Evolutionary conservation across 2,329 filamentous ascomycete species (phyloP).

Genomic region (Drechslerella coelobrocha): DNA sequence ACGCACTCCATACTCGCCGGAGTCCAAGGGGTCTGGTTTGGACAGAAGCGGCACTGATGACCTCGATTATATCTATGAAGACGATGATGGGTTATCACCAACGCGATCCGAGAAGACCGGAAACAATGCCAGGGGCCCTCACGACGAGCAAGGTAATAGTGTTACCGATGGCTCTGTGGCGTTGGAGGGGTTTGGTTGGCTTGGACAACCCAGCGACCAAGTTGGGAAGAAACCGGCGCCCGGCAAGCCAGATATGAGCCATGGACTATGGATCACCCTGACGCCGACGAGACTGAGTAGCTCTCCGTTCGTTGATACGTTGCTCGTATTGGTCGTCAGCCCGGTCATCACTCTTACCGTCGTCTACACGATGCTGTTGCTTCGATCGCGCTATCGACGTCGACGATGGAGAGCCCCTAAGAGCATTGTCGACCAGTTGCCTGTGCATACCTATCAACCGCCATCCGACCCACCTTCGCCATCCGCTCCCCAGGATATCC

Average conservation of each 20-base stretch:
- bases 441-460: conserved; percentile 92
- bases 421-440: conserved; percentile 90
- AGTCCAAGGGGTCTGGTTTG: conserved; percentile 1
- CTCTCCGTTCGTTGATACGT: conserved; percentile 92
- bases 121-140: conserved; percentile 34
- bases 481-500: conserved; percentile 69
- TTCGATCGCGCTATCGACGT: conserved; percentile 85
- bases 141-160: conserved; percentile 49
- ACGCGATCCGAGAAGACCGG: conserved; percentile 9
- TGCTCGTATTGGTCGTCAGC: conserved; percentile 94
- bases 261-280: conserved; percentile 95
- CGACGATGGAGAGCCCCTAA: conserved; percentile 97
- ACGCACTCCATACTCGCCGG: conserved; percentile 3
- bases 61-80: conserved; percentile 18
- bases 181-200: conserved; percentile 47
- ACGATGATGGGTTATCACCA: conserved; percentile 1
- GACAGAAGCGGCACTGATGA: conserved; percentile 13
- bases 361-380: conserved; percentile 82
- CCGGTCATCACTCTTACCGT: conserved; percentile 90
- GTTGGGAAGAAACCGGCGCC: conserved; percentile 4
- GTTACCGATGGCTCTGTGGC: conserved; percentile 45
- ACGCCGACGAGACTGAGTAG: conserved; percentile 86
- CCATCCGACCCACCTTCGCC: conserved; percentile 66
- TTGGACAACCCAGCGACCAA: conserved; percentile 26
- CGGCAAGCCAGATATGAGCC: conserved; percentile 60